phyloP scores from a whole-genome alignment of 1,284 basidiomycete genomes.

The Mycosarcoma maydis region DNA sequence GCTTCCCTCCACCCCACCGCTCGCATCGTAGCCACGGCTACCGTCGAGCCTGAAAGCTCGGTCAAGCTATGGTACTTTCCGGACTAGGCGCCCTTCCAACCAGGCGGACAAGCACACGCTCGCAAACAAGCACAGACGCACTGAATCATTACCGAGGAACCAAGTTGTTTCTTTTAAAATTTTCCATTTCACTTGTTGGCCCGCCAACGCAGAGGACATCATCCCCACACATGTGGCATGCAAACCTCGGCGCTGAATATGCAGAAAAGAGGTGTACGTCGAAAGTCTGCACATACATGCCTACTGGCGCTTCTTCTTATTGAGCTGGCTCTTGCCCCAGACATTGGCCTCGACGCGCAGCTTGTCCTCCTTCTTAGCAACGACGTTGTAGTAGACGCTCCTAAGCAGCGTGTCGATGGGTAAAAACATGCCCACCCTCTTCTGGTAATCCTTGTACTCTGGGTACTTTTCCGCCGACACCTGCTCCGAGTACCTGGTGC shows the following conservation, averaged over 20 bases:
- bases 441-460: slow-evolving; percentile 77
- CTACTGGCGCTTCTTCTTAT: slow-evolving; percentile 40
- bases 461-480: slow-evolving; percentile 83
- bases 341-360: slow-evolving; percentile 49
- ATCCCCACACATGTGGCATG: too few species aligned
- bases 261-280: too few species aligned
- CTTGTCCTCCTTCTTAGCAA: slow-evolving; percentile 38
- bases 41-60: slow-evolving; percentile 49
- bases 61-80: slow-evolving; percentile 50
- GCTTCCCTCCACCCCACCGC: slow-evolving; percentile 49
- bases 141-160: too few species aligned
- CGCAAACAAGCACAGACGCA: too few species aligned
- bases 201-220: too few species aligned
- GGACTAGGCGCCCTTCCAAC: background rate
- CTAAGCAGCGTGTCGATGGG: slow-evolving; percentile 71
- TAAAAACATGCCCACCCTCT: slow-evolving; percentile 83
- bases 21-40: slow-evolving; percentile 51
- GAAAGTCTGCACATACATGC: too few species aligned
- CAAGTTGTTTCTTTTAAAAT: too few species aligned
- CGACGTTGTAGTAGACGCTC: slow-evolving; percentile 61
- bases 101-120: background rate
- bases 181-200: too few species aligned
- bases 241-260: too few species aligned
- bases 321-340: slow-evolving; percentile 45
- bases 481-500: slow-evolving; percentile 81